These are phyloP conservation scores for Pestalotiopsis fici DNA, from an alignment of 2,329 filamentous ascomycete species.

Conservation along the genomic window DNA sequence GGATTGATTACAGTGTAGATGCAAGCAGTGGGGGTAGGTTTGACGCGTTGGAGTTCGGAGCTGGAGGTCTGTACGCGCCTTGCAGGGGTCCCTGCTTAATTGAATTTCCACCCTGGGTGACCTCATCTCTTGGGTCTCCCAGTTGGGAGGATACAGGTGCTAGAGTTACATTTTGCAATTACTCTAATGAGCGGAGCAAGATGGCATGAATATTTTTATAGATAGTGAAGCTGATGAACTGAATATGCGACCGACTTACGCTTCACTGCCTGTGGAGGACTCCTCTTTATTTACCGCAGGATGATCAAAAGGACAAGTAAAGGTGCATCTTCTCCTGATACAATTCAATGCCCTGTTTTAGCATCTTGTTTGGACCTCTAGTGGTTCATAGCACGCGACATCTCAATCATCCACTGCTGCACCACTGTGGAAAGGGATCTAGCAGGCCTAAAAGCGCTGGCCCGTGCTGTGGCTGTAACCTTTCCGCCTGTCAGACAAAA, in stretches of 20 bases:
- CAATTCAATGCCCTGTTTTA: neutral
- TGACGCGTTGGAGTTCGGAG: constrained; percentile 6
- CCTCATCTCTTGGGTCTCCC: neutral
- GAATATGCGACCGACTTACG: neutral
- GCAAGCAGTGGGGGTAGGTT: neutral
- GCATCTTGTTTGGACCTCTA: neutral
- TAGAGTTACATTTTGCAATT: neutral
- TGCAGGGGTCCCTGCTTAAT: neutral
- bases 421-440: neutral
- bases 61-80: neutral
- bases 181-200: neutral
- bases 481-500: constrained; percentile 1
- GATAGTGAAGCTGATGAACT: neutral
- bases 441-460: neutral
- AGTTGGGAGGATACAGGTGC: too few species aligned
- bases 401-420: neutral
- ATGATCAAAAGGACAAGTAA: neutral
- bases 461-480: neutral
- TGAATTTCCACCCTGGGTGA: neutral
- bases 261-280: neutral
- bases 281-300: neutral
- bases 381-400: neutral
- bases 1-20: neutral
- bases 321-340: neutral
- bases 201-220: neutral